Evolutionary conservation across 2,329 filamentous ascomycete species (phyloP), one percentile per base, ranked within the genome.

Genomic region (Aurifilum marmelostoma): DNA sequence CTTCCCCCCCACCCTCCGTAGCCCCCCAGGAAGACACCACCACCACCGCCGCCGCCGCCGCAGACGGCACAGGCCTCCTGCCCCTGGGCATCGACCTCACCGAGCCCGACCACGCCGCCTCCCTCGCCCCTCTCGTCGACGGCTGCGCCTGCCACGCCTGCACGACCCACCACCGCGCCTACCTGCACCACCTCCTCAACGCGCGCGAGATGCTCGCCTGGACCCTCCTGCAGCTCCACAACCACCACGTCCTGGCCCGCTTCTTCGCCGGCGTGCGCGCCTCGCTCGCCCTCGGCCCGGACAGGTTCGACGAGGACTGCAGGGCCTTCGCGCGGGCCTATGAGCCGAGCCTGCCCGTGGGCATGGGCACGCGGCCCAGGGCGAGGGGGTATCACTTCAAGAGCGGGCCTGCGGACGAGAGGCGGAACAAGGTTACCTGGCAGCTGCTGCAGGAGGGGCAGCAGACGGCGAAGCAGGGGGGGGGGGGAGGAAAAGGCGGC

Each of bases 181-280:
- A 92, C 79, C 76, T 99, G 47, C 91, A 94, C 73, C 96, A 99
- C 78, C 85, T 98, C 0, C 87, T 99, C 7, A 85, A 88, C 61
- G 94, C 96, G 0, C 97, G 94, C 76, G 96, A 99, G 80, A 98
- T 99, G 96, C 88, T 97, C 5, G 95, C 91, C 32, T 99, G 96
- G 96, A 92, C 91, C 0, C 84, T 99, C 9, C 84, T 99, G 9
- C 95, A 98, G 78, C 86, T 97, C 3, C 96, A 99, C 81, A 99
- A 99, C 77, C 90, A 97, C 77, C 85, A 89, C 71, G 81, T 91
- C 9, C 79, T 97, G 66, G 85, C 87, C 60, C 75, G 81, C 0
- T 97, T 98, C 81, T 97, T 98, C 78, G 79, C 82, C 0, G 86
- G 84, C 0, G 83, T 97, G 8, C 88, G 95, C 27, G 76, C 79